Conservation (phyloP, 306 rosid genomes). For the Hippophae gyantsensis region DNA sequence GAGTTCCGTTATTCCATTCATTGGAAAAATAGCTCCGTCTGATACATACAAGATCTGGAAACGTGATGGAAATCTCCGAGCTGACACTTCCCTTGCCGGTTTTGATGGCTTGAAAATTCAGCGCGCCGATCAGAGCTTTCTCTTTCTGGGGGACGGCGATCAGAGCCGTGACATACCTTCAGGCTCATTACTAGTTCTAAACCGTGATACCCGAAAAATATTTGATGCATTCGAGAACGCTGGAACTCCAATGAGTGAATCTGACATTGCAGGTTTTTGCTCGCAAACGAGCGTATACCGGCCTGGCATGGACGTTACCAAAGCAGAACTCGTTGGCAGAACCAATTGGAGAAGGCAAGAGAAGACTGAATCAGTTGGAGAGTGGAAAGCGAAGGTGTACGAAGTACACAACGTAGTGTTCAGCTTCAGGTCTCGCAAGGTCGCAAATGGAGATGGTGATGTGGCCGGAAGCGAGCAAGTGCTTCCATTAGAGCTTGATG, state of each 20-base stretch:
- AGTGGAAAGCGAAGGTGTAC: constrained; percentile 76
- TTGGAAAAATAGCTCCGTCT: constrained; percentile 83
- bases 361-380: constrained; percentile 82
- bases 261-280: constrained; percentile 73
- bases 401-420: constrained; percentile 79
- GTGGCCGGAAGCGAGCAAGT: constrained; percentile 72
- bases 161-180: constrained; percentile 29
- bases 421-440: constrained; percentile 83
- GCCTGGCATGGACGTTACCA: constrained; percentile 94
- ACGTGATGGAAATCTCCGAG: constrained; percentile 82
- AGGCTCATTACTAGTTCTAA: constrained; percentile 65
- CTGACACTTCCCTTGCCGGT: constrained; percentile 78
- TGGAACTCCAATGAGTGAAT: constrained; percentile 63
- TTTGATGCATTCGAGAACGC: constrained; percentile 87
- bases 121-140: constrained; percentile 91
- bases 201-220: constrained; percentile 59
- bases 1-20: constrained; percentile 93
- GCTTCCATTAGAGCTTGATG: constrained; percentile 73
- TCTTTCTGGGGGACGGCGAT: constrained; percentile 87
- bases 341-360: constrained; percentile 91
- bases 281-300: constrained; percentile 79
- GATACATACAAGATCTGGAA: constrained; percentile 94
- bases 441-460: constrained; percentile 39
- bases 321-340: constrained; percentile 71
- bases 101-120: constrained; percentile 91